Percentiles rank a stretch among this genome's conserved stretches.
These are phyloP conservation scores for Chrysosporium queenslandicum DNA, from an alignment of 2,329 filamentous ascomycete genomes.

Conservation along the genomic window DNA sequence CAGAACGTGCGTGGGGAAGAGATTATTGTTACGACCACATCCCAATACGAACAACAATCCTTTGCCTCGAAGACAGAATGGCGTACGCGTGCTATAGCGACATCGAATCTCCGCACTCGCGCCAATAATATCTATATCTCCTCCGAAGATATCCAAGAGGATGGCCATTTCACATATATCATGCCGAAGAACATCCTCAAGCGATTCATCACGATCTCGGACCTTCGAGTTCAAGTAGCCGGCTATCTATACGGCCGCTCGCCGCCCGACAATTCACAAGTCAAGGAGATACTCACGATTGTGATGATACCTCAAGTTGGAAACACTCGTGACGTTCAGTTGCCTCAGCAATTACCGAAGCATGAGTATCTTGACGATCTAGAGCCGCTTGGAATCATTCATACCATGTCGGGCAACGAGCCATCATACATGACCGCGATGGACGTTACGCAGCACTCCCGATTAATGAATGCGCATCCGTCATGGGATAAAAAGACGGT, in stretches of 20 bases:
- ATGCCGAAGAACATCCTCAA: slow-evolving; percentile 99
- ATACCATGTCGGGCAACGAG: slow-evolving; percentile 91
- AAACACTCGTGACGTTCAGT: slow-evolving; percentile 79
- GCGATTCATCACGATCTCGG: slow-evolving; percentile 94
- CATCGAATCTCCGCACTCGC: slow-evolving; percentile 83
- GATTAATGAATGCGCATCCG: slow-evolving; percentile 72
- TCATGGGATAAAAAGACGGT: slow-evolving; percentile 83
- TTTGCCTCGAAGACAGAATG: slow-evolving; percentile 99
- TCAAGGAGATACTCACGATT: slow-evolving; percentile 94
- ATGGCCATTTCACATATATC: slow-evolving; percentile 83
- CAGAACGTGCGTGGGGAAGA: slow-evolving; percentile 96
- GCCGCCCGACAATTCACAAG: slow-evolving; percentile 85
- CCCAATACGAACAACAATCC: slow-evolving; percentile 92
- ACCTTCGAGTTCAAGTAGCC: slow-evolving; percentile 90
- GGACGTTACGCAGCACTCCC: slow-evolving; percentile 89
- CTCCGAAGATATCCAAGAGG: slow-evolving; percentile 81
- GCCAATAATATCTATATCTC: slow-evolving; percentile 99
- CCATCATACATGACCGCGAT: slow-evolving; percentile 90
- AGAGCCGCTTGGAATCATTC: slow-evolving; percentile 88
- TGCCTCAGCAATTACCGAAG: slow-evolving; percentile 80
- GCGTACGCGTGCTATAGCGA: slow-evolving; percentile 92
- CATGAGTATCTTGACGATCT: slow-evolving; percentile 79
- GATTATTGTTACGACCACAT: slow-evolving; percentile 96
- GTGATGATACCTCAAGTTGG: slow-evolving; percentile 97
- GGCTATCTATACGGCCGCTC: slow-evolving; percentile 91